These are phyloP conservation scores for Exserohilum turcica DNA, from an alignment of 2,329 filamentous ascomycete species.

Conservation along the genomic window DNA sequence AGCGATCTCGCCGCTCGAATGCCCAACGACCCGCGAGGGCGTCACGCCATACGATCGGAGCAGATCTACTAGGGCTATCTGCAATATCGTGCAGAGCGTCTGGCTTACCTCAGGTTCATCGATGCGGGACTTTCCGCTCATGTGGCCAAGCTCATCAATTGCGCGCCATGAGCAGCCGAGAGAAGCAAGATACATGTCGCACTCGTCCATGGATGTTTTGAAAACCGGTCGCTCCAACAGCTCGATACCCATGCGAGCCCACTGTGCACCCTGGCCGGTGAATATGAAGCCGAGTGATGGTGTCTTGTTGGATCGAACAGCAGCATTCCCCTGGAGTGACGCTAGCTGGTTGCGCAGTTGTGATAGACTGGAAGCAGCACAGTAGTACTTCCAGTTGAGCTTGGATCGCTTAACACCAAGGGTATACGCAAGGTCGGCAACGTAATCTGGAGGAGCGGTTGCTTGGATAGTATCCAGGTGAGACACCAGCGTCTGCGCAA, in stretches of 20 bases:
- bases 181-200: background rate
- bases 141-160: background rate
- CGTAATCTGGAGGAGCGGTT: too few species aligned
- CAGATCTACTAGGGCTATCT: slow-evolving; percentile 24
- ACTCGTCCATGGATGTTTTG: background rate
- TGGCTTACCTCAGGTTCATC: slow-evolving; percentile 20
- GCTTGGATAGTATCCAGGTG: too few species aligned
- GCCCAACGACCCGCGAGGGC: slow-evolving; percentile 24
- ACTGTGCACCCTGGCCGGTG: slow-evolving; percentile 40
- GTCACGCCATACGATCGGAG: slow-evolving; percentile 14
- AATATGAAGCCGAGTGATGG: slow-evolving; percentile 20
- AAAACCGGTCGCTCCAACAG: slow-evolving; percentile 2
- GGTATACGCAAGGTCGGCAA: slow-evolving; percentile 14
- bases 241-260: slow-evolving; percentile 24
- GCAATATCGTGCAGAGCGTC: slow-evolving; percentile 18
- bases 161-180: background rate
- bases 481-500: too few species aligned
- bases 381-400: background rate
- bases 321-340: background rate
- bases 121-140: background rate
- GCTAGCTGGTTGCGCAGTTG: background rate
- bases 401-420: background rate
- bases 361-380: background rate
- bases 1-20: slow-evolving; percentile 40
- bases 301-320: background rate